Base-by-base conservation (phyloP, 1,139 yeast genomes). In the Geotrichum carabidarum region DNA sequence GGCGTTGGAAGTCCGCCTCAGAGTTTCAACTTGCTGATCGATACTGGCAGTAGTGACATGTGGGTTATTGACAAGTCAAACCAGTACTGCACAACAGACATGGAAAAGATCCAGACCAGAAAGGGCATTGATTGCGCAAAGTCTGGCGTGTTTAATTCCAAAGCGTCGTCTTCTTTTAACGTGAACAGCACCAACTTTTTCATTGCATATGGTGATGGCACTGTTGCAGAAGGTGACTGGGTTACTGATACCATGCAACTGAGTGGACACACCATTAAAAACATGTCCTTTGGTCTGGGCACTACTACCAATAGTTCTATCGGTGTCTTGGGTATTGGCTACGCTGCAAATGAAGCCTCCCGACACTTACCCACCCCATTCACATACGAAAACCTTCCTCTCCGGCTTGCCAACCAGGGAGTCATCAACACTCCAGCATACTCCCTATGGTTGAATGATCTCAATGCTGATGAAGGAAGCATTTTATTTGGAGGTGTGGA, bases 1-100 rank as follows among this genome's bases (percentile, higher is more conserved):
- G 56, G 55, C 14, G 60, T 66, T 7, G 69, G 69, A 22, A 58
- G 58, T 30, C 68, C 68, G 6, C 44, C 54, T 11, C 68, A 66
- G 57, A 46, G 44, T 12, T 57, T 64, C 32, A 54, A 57, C 35
- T 63, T 63, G 7, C 55, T 65, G 58, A 67, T 84, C 44, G 89
- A 84, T 63, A 82, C 89, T 5, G 89, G 88, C 0, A 82, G 86
- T 1, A 75, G 86, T 8, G 90, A 84, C 65, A 70, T 83, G 60
- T 84, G 89, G 89, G 78, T 83, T 32, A 67, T 68, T 59, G 64
- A 67, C 43, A 55, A 63, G 17, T 58, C 57, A n/a, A 72, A 71
- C 58, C 70, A 73, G 4, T 68, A 47, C 41, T 52, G 83, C 15
- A 74, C 80, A 2, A 41, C 47, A 35, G 78, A 30, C 15, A 53